Percentiles rank a stretch among this genome's conserved stretches.
phyloP scores from a whole-genome alignment of 495 filamentous ascomycete genomes.

The Daldinia vernicosa region DNA sequence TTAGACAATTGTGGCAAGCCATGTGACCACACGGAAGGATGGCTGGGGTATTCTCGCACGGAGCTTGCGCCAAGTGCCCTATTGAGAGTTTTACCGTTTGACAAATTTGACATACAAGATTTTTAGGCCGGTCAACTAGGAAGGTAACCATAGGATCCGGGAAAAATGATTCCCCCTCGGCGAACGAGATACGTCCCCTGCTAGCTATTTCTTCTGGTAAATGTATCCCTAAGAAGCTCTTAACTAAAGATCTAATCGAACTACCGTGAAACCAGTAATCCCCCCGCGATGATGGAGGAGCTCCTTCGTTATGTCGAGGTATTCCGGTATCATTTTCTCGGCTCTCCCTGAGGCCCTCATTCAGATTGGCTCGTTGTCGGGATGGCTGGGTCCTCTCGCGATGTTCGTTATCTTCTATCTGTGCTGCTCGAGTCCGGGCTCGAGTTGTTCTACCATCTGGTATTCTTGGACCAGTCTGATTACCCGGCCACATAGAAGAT shows the following conservation, averaged over 20 bases:
- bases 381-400: neutral
- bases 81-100: slow-evolving; percentile 14
- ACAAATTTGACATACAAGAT: slow-evolving; percentile 40
- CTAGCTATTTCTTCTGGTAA: neutral
- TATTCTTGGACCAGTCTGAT: neutral
- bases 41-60: neutral
- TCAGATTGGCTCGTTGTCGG: neutral
- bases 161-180: slow-evolving; percentile 25
- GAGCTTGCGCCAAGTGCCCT: neutral
- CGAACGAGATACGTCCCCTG: neutral
- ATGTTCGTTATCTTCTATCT: neutral
- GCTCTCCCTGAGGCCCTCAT: neutral
- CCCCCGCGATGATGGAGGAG: neutral
- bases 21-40: slow-evolving; percentile 43
- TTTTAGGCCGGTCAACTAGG: slow-evolving; percentile 32
- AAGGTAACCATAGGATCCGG: slow-evolving; percentile 39
- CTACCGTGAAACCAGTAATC: neutral
- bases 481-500: neutral
- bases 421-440: neutral
- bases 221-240: neutral
- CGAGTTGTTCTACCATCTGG: neutral
- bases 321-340: neutral
- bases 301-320: neutral
- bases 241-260: neutral
- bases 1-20: slow-evolving; percentile 26